Evolutionary conservation across 805 yeast genomes (phyloP).

Genomic region (Saccharomycopsis synnaedendra): DNA sequence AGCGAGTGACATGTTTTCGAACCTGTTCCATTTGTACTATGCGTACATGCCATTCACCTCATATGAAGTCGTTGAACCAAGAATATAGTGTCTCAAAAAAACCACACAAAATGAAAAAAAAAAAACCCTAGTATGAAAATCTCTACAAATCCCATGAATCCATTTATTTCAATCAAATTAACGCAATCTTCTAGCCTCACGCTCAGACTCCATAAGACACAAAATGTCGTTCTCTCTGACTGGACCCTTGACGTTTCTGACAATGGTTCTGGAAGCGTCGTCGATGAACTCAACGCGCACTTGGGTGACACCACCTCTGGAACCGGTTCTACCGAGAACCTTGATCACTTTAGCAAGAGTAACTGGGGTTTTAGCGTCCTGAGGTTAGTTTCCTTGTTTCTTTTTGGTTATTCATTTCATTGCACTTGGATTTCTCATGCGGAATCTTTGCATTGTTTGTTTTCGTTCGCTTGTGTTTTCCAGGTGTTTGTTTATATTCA

Average conservation of each 20-base stretch:
- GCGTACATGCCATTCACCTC: too few species aligned
- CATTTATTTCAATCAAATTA: constrained; percentile 24
- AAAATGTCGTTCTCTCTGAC: constrained; percentile 97
- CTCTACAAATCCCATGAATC: not conserved
- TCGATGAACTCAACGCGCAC: constrained; percentile 96
- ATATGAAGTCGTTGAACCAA: too few species aligned
- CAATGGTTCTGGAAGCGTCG: constrained; percentile 89
- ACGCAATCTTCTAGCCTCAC: constrained; percentile 97
- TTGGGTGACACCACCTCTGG: constrained; percentile 99
- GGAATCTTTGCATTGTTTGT: too few species aligned
- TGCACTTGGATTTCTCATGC: too few species aligned
- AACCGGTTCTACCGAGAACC: constrained; percentile 99
- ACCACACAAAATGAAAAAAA: not conserved
- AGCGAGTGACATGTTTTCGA: too few species aligned
- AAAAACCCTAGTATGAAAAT: not conserved
- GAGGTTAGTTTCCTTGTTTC: not conserved
- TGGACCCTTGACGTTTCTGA: constrained; percentile 97
- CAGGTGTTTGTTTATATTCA: not conserved
- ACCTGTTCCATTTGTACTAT: too few species aligned
- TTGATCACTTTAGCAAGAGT: constrained; percentile 99
- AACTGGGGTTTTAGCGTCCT: constrained; percentile 70
- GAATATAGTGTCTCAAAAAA: too few species aligned
- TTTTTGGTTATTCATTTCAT: too few species aligned
- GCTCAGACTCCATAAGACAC: constrained; percentile 99
- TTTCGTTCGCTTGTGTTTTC: not conserved